A percentile compares a stretch with the other conserved stretches of the same genome.
Conservation (phyloP, 305 asterid genomes). For the Solanum hybrid region DNA sequence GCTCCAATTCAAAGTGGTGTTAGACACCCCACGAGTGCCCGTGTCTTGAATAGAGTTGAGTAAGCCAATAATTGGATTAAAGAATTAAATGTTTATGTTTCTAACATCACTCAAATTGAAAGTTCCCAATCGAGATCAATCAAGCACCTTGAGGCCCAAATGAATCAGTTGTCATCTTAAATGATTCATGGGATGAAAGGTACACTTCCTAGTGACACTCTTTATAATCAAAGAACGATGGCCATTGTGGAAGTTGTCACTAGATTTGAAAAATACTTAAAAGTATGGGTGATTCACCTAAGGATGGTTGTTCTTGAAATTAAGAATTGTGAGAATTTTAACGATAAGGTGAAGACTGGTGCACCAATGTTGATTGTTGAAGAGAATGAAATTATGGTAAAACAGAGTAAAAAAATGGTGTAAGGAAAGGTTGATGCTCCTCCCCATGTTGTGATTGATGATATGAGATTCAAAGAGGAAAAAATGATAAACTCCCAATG, state of each 20-base stretch:
- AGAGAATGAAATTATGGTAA: neutral
- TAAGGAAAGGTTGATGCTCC: neutral
- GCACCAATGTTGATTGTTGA: neutral
- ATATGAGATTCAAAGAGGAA: neutral
- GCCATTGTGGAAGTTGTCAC: neutral
- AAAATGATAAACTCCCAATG: neutral
- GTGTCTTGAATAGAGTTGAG: neutral
- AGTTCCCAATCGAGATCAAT: neutral
- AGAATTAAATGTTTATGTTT: too few species aligned
- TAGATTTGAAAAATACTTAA: neutral
- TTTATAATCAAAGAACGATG: neutral
- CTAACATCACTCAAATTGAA: neutral
- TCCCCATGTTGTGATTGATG: neutral
- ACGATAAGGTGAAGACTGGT: neutral
- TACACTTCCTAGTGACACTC: neutral
- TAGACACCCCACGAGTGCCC: neutral
- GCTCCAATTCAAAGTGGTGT: neutral
- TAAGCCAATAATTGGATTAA: neutral
- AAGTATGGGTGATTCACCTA: neutral
- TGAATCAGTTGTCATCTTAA: neutral
- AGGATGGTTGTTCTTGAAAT: neutral
- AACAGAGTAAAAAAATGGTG: neutral
- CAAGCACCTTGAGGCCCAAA: neutral
- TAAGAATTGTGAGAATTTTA: neutral
- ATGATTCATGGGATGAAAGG: neutral